phyloP scores from a whole-genome alignment of 257 asterid genomes.

The Ballota nigra region DNA sequence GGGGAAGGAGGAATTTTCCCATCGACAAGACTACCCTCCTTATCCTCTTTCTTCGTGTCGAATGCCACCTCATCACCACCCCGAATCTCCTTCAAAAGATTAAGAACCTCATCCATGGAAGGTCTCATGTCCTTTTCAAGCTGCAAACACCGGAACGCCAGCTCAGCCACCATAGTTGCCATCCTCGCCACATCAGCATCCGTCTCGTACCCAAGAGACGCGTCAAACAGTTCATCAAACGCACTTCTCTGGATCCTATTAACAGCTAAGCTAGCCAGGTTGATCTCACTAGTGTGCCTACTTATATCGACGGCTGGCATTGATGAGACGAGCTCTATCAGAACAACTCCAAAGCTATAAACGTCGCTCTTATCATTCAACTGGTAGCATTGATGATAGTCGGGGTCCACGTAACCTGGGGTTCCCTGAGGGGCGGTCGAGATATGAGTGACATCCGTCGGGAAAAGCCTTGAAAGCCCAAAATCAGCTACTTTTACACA shows the following conservation, averaged over 20 bases:
- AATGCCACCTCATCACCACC: background rate
- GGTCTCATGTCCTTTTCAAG: constrained; percentile 51
- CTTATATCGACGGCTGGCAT: constrained; percentile 52
- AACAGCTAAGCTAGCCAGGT: constrained; percentile 46
- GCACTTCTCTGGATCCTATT: constrained; percentile 37
- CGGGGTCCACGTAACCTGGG: constrained; percentile 58
- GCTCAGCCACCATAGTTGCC: constrained; percentile 47
- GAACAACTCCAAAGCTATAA: constrained; percentile 62
- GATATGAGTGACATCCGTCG: constrained; percentile 40
- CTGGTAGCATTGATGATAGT: constrained; percentile 47
- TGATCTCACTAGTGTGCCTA: constrained; percentile 44
- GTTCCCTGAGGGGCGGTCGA: constrained; percentile 67
- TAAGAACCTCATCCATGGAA: constrained; percentile 49
- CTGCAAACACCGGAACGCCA: constrained; percentile 55
- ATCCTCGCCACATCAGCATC: constrained; percentile 38
- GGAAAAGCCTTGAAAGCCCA: constrained; percentile 50
- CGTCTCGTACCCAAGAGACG: constrained; percentile 36
- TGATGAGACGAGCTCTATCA: constrained; percentile 56
- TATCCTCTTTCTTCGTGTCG: constrained; percentile 12
- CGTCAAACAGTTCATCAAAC: constrained; percentile 44
- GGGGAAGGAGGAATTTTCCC: constrained; percentile 22
- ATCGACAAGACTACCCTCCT: background rate
- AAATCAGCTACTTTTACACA: constrained; percentile 60
- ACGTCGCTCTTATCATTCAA: constrained; percentile 50
- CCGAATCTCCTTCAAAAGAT: constrained; percentile 28